These are phyloP conservation scores for Alternaria sp. DNA, from an alignment of 2,329 filamentous ascomycete genomes.

Conservation along the genomic window DNA sequence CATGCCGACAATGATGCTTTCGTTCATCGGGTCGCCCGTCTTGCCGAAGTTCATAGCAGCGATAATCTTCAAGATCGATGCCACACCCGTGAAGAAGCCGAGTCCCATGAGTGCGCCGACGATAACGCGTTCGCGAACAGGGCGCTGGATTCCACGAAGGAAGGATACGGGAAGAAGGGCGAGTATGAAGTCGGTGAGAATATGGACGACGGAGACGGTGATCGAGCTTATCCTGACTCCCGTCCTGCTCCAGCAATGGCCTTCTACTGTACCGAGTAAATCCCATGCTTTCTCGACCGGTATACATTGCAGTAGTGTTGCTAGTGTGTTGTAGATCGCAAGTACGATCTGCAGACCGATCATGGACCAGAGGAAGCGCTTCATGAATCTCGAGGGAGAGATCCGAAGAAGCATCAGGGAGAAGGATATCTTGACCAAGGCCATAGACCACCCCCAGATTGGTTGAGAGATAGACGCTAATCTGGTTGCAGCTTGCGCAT, in stretches of 20 bases:
- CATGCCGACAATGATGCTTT: conserved; percentile 23
- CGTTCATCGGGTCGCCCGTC: conserved; percentile 19
- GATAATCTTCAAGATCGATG: conserved; percentile 26
- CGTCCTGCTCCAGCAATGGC: conserved; percentile 14
- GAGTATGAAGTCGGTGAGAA: conserved; percentile 28
- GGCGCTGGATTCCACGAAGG: conserved; percentile 18
- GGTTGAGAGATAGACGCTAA: conserved; percentile 24
- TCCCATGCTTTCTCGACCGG: conserved; percentile 28
- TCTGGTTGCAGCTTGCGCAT: conserved; percentile 12
- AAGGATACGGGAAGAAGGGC: conserved; percentile 25
- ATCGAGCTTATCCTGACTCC: conserved; percentile 17
- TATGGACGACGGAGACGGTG: conserved; percentile 21
- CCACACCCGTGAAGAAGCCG: conserved; percentile 28
- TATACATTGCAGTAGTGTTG: conserved; percentile 26
- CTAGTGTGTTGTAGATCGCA: conserved; percentile 21
- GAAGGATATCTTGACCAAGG: conserved; percentile 26
- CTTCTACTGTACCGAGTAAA: conserved; percentile 5
- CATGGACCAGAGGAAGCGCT: conserved; percentile 28
- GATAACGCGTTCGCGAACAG: conserved; percentile 24
- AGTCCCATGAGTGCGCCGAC: conserved; percentile 24
- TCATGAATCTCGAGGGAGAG: conserved; percentile 17
- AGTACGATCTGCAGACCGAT: conserved; percentile 28
- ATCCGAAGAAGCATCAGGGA: conserved; percentile 33
- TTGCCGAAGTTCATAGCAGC: conserved; percentile 19
- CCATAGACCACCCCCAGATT: conserved; percentile 24